Evolutionary conservation across 1,284 basidiomycete genomes (phyloP), one percentile per base, ranked within the genome.

Genomic region (Puccinia hordei): DNA sequence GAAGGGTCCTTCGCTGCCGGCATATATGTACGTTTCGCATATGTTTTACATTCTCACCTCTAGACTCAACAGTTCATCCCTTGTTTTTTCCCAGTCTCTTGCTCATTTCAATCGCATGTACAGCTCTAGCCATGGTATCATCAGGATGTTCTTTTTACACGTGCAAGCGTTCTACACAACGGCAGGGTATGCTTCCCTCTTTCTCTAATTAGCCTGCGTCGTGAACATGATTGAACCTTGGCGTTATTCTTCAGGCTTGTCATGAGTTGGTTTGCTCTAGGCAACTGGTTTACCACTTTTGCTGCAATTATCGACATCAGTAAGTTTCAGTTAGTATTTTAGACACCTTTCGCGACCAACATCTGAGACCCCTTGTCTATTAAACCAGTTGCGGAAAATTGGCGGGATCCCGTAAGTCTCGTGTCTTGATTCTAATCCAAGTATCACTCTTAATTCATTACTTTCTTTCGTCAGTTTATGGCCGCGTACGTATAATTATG

Each of bases 31-130:
- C 17, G 59, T 61, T 41, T 41, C 33, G 0, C 10, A 12, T 19
- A 30, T 15, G 9, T 24, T 46, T 66, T 13, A 13, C 35, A 41
- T 49, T 10, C 12, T 30, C 19, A 8, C 49, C 15, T 27, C 22
- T 24, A 30, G 15, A 30, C 30, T 22, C 2, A 9, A 24, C 3
- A 22, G 33, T 19, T 71, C 15, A 53, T 22, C 8, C 35, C 35
- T 35, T 35, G 27, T 35, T 19, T 24, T 46, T 27, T 44, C 41
- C 24, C 98, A 98, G 86, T 91, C 94, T 13, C 86, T 98, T n/a
- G 92, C 95, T 83, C 94, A 98, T 87, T 98, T 98, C 87, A 94
- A 93, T 88, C 89, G 90, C 82, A 89, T 98, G 79, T 98, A 98
- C 87, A 89, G 89, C 84, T 93, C 92, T 55, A 89, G 90, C 27